Evolutionary conservation across 345 rosid genomes (phyloP), one percentile per base, ranked within the genome.

Genomic region (Crucihimalaya himalaica): DNA sequence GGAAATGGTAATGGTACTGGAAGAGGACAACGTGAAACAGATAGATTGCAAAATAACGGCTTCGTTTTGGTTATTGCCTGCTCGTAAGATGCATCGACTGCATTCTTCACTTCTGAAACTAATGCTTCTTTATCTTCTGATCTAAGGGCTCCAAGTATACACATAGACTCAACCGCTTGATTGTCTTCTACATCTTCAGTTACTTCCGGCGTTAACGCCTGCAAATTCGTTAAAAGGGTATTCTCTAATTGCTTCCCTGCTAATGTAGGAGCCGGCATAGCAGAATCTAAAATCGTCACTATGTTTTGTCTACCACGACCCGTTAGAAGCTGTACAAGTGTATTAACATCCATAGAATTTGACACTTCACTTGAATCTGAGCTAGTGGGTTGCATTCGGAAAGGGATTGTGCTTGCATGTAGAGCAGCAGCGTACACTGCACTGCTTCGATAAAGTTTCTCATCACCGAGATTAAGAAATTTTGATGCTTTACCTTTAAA

Each of bases 1-100:
- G 99, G 99, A 81, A 90, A 92, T 29, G 97, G 96, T 85, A 92
- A 70, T 1, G 99, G 99, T 78, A 95, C 74, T 0, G 97, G 97
- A 46, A 95, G 97, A 51, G 99, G 99, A 71, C 85, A 81, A n/a
- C 68, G 83, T 0, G 92, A 79, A n/a, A 75, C 85, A 0, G 97
- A 90, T 7, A 88, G 77, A 71, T 88, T 90, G 76, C 91, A 86
- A 73, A 88, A 88, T 73, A 70, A 76, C 4, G 91, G 95, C 75
- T 77, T 82, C 5, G 35, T 31, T 62, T 62, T 62, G 66, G 69
- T 63, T 11, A 0, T 21, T 31, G 79, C 77, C 56, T 72, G 74
- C 61, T 83, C 84, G 52, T 88, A 92, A 15, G 81, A 76, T 31
- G 78, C 81, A 74, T 83, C 66, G 28, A 92, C 74, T 4, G 78